Conservation (phyloP, 495 filamentous ascomycete genomes). For the Hypoxylon rickii region DNA sequence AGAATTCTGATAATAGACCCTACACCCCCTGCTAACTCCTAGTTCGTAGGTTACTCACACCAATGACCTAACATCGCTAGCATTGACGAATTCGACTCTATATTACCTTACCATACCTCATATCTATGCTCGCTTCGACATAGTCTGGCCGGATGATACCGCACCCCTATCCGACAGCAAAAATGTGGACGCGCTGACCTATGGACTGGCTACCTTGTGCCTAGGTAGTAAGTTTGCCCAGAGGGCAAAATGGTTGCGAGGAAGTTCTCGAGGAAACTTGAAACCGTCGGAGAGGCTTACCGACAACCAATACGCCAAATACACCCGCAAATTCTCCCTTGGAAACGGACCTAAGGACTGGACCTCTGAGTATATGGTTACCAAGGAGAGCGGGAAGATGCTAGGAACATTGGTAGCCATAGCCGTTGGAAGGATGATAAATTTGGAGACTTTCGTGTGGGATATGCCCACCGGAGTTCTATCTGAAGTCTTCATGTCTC, state of each 20-base stretch:
- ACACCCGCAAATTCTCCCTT: conserved; percentile 86
- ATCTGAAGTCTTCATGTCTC: conserved; percentile 83
- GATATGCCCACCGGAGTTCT: conserved; percentile 94
- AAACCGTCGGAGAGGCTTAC: conserved; percentile 27
- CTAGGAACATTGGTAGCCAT: conserved; percentile 88
- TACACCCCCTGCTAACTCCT: conserved; percentile 18
- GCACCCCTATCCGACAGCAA: conserved; percentile 66
- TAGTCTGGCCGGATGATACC: conserved; percentile 85
- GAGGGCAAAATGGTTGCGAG: conserved; percentile 42
- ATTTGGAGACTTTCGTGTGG: conserved; percentile 91
- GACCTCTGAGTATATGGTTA: conserved; percentile 86
- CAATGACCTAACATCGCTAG: conserved; percentile 83
- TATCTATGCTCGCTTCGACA: conserved; percentile 93
- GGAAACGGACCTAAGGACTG: conserved; percentile 83
- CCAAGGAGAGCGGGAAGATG: conserved; percentile 91
- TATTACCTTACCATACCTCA: conserved; percentile 79
- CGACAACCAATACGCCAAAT: conserved; percentile 80
- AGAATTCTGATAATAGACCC: neutral
- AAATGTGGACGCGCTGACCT: conserved; percentile 89
- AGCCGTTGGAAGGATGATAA: conserved; percentile 82
- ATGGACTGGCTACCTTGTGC: conserved; percentile 84
- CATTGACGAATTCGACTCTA: conserved; percentile 82
- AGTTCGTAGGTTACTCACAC: conserved; percentile 74
- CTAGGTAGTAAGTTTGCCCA: conserved; percentile 77
- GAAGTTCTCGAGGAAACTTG: conserved; percentile 25